Evolutionary conservation across 2,329 filamentous ascomycete species (phyloP), one percentile per base, ranked within the genome.

Genomic region (Aspergillus luchuensis): DNA sequence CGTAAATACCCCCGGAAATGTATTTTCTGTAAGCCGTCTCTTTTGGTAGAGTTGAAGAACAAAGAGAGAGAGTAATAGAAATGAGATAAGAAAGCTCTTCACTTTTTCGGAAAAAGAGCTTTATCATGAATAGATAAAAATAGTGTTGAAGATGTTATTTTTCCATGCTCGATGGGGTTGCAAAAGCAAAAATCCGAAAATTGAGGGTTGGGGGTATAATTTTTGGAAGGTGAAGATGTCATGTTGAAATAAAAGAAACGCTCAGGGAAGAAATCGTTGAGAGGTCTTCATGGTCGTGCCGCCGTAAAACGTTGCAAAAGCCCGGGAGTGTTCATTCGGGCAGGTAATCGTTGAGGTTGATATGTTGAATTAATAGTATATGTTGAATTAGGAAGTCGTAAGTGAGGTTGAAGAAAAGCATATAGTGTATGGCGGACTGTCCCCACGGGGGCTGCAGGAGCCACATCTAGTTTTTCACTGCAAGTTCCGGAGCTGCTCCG

Each of bases 221-320:
- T 69, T 69, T 63, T 61, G 64, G 63, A 53, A 59, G 67, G 65
- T 66, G 66, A 64, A 64, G 63, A 62, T 57, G 60, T 62, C 60
- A 73, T 75, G 74, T 76, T 75, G 73, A 76, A 76, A 71, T 73
- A 65, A 69, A 71, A 67, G 64, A 74, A 36, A 74, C 72, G 72
- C 72, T 74, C 67, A 70, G 69, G 62, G 72, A 76, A 75, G 71
- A 74, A 74, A 72, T 76, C 72, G 74, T 76, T 76, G 73, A 76
- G 73, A 75, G 70, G 71, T 75, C 72, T 74, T 76, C 73, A 72
- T 64, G 50, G 33, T 75, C 73, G 68, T 76, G 68, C 72, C 72
- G 72, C 71, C 73, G 69, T 76, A 69, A 75, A 71, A 73, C 67
- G 72, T 73, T 64, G 62, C 64, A 56, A 41, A 41, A 49, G 59